Base-by-base conservation (phyloP, 306 rosid species). In the Arachis stenosperma region DNA sequence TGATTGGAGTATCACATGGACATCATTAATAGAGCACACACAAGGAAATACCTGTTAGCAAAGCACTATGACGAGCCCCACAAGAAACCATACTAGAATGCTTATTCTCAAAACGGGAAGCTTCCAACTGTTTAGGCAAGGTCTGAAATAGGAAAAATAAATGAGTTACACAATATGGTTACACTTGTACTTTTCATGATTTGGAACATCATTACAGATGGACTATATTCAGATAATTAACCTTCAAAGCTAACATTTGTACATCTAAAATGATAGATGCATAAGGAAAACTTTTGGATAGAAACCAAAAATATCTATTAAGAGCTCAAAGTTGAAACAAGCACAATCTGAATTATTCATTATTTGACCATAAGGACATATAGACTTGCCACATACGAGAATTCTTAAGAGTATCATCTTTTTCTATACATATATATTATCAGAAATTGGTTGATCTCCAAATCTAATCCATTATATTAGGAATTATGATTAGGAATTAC, bases 61-160 rank as follows among this genome's bases (percentile, higher is more conserved):
- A 62, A 40, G 77, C 87, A 83, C 90, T 90, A 60, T 93, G 98
- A 40, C 98, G 97, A 14, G 96, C 98, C 12, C 97, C 98, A 62
- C 98, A 90, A 14, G 98, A 93, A 47, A 83, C 80, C 9, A 70
- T 62, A 36, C 71, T 77, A 22, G 86, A 86, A 69, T 73, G 84
- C 83, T 77, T 86, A 60, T 84, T 85, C 73, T 86, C 90, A 58
- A 93, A 83, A 76, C 67, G 29, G n/a, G 91, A 75, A 70, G 87
- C 84, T 65, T 93, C 93, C 81, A 93, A 78, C 74, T 70, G 88
- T 82, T 75, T 88, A 36, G 98, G 98, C 36, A 82, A 75, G 44
- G 89, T 81, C 98, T 90, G 83, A 78, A 79, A 43, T 52, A 72
- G 54, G 11, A 37, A 13, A 42, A 61, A 3, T 54, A 13, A 33